Evolutionary conservation across 192 early-diverging fungal species (phyloP), one percentile per base, ranked within the genome.

Genomic region (Mortierella alpina): DNA sequence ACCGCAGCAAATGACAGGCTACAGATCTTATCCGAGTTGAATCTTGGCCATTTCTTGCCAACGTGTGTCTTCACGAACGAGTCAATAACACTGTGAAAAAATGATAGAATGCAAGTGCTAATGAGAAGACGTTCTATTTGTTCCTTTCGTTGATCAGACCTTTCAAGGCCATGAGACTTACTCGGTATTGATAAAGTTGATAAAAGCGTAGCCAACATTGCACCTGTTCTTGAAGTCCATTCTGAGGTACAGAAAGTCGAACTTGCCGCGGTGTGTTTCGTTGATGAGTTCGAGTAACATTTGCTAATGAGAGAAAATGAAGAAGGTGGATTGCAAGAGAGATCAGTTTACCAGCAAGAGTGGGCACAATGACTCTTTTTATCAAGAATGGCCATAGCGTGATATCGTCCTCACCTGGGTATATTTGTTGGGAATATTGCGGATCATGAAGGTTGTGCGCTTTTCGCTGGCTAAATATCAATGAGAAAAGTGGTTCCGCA

Each of bases 201-300:
- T 86, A 60, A 94, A 94, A 17, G 90, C 91, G 60, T 92, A 92
- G 6, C 95, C 95, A 45, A 96, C 93, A 70, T 96, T 96, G 78
- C 95, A 96, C 63, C 91, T 88, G 75, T 96, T 96, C 66, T 91
- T 91, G 73, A 96, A 96, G 66, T 96, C 95, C 83, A 96, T 96
- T 14, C 94, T 84, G 7, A 96, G 84, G 76, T 96, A 96, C 1
- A 95, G 64, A 81, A 96, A 96, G 66, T 96, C 93, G 48, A 86
- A 92, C 10, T 85, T 71, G 17, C 82, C 84, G 55, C 84, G 83
- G 78, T 96, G 95, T 0, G 92, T 91, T 12, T 87, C 83, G 68
- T 96, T 90, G 52, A 96, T 79, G 56, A 87, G 87, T 12, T 93
- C 88, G 14, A 93, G 73, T 10, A 96, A 72, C 95, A 95, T 95